phyloP scores from a whole-genome alignment of 2,329 filamentous ascomycete species.

The Davidsoniella virescens region DNA sequence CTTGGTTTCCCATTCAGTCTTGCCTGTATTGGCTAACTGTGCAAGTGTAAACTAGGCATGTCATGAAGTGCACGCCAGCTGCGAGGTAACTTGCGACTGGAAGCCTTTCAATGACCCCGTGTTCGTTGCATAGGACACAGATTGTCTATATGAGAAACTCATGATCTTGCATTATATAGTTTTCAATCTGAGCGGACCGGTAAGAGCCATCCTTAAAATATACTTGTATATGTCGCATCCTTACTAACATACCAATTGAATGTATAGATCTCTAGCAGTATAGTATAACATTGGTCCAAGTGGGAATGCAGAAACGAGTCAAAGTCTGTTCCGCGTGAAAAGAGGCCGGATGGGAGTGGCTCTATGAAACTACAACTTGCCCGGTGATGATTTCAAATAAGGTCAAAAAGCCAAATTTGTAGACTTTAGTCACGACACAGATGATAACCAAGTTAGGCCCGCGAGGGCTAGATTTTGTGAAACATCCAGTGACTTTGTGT shows the following conservation, averaged over 20 bases:
- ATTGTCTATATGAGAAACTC: neutral
- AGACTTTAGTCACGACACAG: constrained; percentile 19
- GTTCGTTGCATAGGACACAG: no score
- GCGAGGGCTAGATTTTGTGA: neutral
- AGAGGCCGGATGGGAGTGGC: neutral
- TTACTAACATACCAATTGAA: neutral
- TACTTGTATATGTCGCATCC: no score
- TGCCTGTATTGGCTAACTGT: no score
- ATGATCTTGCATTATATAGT: constrained; percentile 27
- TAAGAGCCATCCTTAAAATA: neutral
- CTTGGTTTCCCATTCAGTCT: neutral
- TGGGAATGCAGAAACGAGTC: neutral
- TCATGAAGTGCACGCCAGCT: neutral
- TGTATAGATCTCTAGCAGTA: neutral
- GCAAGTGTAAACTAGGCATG: no score
- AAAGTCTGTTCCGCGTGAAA: no score
- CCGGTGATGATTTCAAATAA: constrained; percentile 32
- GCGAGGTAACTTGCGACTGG: neutral
- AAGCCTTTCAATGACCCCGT: no score
- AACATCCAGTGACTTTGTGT: constrained; percentile 21
- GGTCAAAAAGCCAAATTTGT: constrained; percentile 44
- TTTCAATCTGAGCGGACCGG: constrained; percentile 37
- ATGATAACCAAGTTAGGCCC: no score
- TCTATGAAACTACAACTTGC: constrained; percentile 15
- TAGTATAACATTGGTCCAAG: neutral